Conservation (phyloP, 306 rosid species). For the Gleditsia sinensis region DNA sequence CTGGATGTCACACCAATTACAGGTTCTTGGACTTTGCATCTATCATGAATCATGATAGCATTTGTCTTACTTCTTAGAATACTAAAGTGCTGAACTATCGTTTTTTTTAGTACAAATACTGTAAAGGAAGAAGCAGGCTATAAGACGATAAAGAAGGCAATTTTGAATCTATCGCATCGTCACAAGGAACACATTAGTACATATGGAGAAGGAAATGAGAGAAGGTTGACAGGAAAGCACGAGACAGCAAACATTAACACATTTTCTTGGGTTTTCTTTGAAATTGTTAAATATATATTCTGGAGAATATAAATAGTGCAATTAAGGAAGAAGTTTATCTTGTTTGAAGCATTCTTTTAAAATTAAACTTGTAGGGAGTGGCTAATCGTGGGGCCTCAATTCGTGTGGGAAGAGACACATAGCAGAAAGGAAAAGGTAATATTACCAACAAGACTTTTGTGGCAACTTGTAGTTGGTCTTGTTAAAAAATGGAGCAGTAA, state of each 20-base stretch:
- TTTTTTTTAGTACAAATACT: constrained; percentile 80
- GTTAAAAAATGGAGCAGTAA: background rate
- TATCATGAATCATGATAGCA: constrained; percentile 17
- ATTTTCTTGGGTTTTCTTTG: constrained; percentile 87
- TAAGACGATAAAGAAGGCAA: constrained; percentile 95
- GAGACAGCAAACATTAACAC: constrained; percentile 93
- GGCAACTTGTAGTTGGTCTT: background rate
- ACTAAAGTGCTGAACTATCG: constrained; percentile 16
- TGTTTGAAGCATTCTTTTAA: constrained; percentile 19
- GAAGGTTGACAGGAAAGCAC: constrained; percentile 98
- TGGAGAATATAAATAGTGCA: constrained; percentile 4
- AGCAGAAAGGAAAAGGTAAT: constrained; percentile 88
- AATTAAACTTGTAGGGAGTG: constrained; percentile 74
- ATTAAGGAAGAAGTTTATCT: background rate
- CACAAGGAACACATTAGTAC: constrained; percentile 87
- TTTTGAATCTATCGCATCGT: constrained; percentile 92
- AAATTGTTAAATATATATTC: constrained; percentile 15
- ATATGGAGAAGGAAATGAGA: constrained; percentile 99
- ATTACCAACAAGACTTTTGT: background rate
- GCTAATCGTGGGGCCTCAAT: constrained; percentile 99
- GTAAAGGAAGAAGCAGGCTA: constrained; percentile 97
- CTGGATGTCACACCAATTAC: constrained; percentile 98
- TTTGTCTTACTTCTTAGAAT: constrained; percentile 8
- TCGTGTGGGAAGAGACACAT: constrained; percentile 98
- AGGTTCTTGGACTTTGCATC: constrained; percentile 53